Conservation (phyloP, 805 yeast species). For the Blastobotrys muscicola region DNA sequence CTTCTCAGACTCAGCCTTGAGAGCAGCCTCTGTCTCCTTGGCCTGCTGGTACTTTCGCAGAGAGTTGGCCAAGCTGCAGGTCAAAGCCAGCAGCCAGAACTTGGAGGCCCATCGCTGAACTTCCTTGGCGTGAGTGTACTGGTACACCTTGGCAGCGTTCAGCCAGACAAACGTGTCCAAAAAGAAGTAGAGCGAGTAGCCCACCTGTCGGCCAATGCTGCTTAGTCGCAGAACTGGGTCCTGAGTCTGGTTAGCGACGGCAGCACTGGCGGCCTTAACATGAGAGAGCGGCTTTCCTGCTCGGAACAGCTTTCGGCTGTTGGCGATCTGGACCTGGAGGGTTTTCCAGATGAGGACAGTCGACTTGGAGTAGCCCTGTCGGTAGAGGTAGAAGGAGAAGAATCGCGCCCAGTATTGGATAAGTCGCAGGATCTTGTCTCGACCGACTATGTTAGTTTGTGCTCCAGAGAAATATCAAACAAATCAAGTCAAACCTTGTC, state of each 20-base stretch:
- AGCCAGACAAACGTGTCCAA: conserved; percentile 29
- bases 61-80: conserved; percentile 53
- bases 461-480: too few species aligned
- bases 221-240: conserved; percentile 47
- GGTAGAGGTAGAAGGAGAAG: conserved; percentile 49
- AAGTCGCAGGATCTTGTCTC: conserved; percentile 73
- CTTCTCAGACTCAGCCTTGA: conserved; percentile 32
- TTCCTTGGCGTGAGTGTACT: conserved; percentile 22
- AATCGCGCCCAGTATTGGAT: conserved; percentile 76
- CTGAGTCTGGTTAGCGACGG: conserved; percentile 59
- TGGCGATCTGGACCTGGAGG: conserved; percentile 52
- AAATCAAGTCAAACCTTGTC: too few species aligned
- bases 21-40: conserved; percentile 28
- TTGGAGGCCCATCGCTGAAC: conserved; percentile 46
- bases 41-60: conserved; percentile 44
- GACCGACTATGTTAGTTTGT: conserved; percentile 38
- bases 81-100: conserved; percentile 70
- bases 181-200: conserved; percentile 27
- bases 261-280: conserved; percentile 55
- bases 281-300: conserved; percentile 70
- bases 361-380: conserved; percentile 44
- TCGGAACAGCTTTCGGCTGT: conserved; percentile 76
- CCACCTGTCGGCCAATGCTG: conserved; percentile 27
- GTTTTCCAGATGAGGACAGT: conserved; percentile 41
- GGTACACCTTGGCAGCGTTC: conserved; percentile 23